These are phyloP conservation scores for Cercospora sesami DNA, from an alignment of 2,329 filamentous ascomycete species.

Conservation along the genomic window DNA sequence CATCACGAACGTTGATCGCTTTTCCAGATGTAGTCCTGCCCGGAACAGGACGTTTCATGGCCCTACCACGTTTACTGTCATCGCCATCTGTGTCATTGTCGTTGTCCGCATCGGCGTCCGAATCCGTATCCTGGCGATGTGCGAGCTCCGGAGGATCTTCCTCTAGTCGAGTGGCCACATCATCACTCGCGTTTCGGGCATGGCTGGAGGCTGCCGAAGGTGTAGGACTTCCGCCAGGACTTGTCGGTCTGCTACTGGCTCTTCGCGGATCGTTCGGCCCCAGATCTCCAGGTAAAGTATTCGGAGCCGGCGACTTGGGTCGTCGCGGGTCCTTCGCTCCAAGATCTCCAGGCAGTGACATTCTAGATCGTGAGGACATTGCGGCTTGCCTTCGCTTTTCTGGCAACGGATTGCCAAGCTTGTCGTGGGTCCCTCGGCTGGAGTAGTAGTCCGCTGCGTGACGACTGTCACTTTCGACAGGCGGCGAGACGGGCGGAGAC, in stretches of 20 bases:
- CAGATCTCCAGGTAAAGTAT: constrained; percentile 35
- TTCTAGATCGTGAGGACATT: constrained; percentile 36
- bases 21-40: constrained; percentile 39
- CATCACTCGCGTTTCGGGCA: constrained; percentile 29
- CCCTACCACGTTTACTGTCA: constrained; percentile 35
- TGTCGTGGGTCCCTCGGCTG: constrained; percentile 32
- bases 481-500: constrained; percentile 34
- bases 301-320: constrained; percentile 36
- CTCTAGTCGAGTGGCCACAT: constrained; percentile 29
- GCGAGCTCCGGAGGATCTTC: constrained; percentile 34
- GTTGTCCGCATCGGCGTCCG: constrained; percentile 37
- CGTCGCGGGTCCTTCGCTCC: constrained; percentile 40
- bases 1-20: constrained; percentile 35
- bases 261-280: constrained; percentile 37
- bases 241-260: constrained; percentile 26
- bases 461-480: constrained; percentile 16
- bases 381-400: constrained; percentile 31
- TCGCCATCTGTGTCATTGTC: constrained; percentile 39
- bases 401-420: constrained; percentile 36
- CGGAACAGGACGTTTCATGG: constrained; percentile 38
- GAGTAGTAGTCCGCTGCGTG: constrained; percentile 34
- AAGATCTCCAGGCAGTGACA: constrained; percentile 41
- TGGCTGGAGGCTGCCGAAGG: constrained; percentile 27
- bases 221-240: constrained; percentile 33
- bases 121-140: constrained; percentile 29